phyloP scores from a whole-genome alignment of 352 stramenopile species.

The Globisporangium solare region DNA sequence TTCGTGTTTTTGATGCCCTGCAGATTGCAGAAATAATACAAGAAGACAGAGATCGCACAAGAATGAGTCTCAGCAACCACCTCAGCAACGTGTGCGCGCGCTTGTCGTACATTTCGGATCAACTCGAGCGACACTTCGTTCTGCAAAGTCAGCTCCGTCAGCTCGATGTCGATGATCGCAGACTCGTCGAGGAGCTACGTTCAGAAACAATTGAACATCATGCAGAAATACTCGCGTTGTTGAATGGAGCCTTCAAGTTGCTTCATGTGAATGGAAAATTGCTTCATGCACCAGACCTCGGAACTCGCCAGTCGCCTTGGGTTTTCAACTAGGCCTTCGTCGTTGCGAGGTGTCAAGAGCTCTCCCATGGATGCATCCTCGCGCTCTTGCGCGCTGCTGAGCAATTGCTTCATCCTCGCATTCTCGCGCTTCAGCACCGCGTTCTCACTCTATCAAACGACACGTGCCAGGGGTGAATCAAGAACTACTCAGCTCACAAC shows the following conservation, averaged over 20 bases:
- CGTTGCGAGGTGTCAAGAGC: constrained; percentile 1
- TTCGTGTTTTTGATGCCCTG: constrained; percentile 79
- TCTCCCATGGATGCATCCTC: neutral
- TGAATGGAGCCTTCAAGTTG: neutral
- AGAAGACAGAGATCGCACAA: neutral
- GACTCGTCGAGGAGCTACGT: constrained; percentile 66
- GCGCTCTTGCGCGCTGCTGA: constrained; percentile 17
- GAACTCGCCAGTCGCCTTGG: constrained; percentile 10
- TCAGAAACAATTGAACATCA: neutral
- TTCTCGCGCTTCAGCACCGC: constrained; percentile 44
- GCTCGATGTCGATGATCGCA: constrained; percentile 63
- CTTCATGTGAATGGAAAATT: neutral
- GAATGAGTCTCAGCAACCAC: neutral
- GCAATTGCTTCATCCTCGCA: constrained; percentile 30
- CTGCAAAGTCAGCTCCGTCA: constrained; percentile 80
- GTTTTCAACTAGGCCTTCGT: neutral
- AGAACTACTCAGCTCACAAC: neutral
- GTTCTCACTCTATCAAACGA: constrained; percentile 34
- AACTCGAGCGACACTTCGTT: constrained; percentile 83
- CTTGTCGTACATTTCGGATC: constrained; percentile 57
- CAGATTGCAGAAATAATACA: constrained; percentile 1
- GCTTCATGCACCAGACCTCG: constrained; percentile 4
- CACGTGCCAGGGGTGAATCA: neutral
- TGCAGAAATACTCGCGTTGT: neutral
- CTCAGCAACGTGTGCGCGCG: neutral